Conservation (phyloP, 2,329 filamentous ascomycete species). For the Aureobasidium lini region DNA sequence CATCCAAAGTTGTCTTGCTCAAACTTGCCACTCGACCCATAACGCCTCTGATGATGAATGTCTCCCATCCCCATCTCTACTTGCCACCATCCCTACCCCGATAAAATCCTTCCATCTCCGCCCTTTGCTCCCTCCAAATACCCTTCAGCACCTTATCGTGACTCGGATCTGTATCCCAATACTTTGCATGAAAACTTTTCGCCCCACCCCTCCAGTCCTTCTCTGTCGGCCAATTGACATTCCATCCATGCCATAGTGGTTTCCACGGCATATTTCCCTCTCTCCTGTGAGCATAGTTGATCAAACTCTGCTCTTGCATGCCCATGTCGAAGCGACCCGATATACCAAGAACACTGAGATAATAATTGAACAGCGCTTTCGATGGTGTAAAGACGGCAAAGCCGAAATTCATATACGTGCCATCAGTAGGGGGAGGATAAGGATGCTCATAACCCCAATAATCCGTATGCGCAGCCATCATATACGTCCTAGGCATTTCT, state of each 20-base stretch:
- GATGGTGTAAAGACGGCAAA: slow-evolving; percentile 33
- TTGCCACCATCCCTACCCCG: slow-evolving; percentile 21
- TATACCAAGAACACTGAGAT: slow-evolving; percentile 26
- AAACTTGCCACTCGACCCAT: no score
- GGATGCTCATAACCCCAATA: slow-evolving; percentile 17
- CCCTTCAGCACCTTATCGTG: slow-evolving; percentile 28
- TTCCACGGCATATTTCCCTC: slow-evolving; percentile 36
- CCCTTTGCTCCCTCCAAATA: slow-evolving; percentile 30
- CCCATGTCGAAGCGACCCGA: slow-evolving; percentile 28
- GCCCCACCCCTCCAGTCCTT: slow-evolving; percentile 30
- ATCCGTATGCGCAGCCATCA: slow-evolving; percentile 32
- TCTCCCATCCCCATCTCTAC: not conserved
- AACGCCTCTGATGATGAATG: no score
- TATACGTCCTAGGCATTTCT: slow-evolving; percentile 31
- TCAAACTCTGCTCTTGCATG: slow-evolving; percentile 32
- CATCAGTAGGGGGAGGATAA: slow-evolving; percentile 23
- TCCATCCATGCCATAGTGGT: slow-evolving; percentile 32
- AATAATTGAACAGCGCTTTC: slow-evolving; percentile 30
- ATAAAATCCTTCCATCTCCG: slow-evolving; percentile 31
- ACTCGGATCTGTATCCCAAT: slow-evolving; percentile 30
- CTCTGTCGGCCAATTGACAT: slow-evolving; percentile 33
- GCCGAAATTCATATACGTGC: slow-evolving; percentile 28
- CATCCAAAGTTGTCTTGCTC: no score
- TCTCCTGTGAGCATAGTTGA: slow-evolving; percentile 33
- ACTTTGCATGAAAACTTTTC: slow-evolving; percentile 34